Evolutionary conservation across 2,329 filamentous ascomycete genomes (phyloP), one percentile per base, ranked within the genome.

Genomic region (Fusarium incarnatum): DNA sequence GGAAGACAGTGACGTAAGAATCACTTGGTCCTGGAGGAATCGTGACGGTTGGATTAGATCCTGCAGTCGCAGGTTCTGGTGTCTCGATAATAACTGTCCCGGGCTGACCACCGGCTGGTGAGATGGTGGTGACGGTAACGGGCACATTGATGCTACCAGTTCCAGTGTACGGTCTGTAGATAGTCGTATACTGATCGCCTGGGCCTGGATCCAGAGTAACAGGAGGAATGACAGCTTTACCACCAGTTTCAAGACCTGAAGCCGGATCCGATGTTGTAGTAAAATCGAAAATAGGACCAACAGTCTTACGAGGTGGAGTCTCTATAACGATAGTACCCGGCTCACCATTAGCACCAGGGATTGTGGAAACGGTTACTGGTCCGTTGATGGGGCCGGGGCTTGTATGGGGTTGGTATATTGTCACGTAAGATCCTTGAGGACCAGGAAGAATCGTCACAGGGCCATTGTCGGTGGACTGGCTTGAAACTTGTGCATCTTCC

Each of bases 71-170:
- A 6, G 58, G 58, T n/a, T 37, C 44, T 9, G 64, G 64, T 0
- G 65, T 68, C 13, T 68, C 66, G 13, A 68, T 60, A 4, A 68
- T 56, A 11, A 68, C 59, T 18, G 66, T 68, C 28, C 66, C 66
- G 4, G 59, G 66, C 30, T 68, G 58, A 10, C 50, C 49, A 22
- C 22, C 45, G 4, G 54, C 40, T 12, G 66, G 66, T 4, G 28
- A 18, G 16, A 68, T 68, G 1, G 64, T 68, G 5, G 28, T 64
- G 13, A 68, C 37, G 2, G 59, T 68, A 3, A 68, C 59, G 37
- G 59, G 64, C 5, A 46, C 59, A 30, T 59, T 68, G 11, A 68
- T 68, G 9, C 27, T 28, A 8, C 23, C 64, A 22, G 56, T 32
- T 3, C 64, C 64, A 11, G 66, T 64, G 12, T 68, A 52, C 46